Conservation (phyloP, 1,284 basidiomycete species). For the Peniophora sp. region DNA sequence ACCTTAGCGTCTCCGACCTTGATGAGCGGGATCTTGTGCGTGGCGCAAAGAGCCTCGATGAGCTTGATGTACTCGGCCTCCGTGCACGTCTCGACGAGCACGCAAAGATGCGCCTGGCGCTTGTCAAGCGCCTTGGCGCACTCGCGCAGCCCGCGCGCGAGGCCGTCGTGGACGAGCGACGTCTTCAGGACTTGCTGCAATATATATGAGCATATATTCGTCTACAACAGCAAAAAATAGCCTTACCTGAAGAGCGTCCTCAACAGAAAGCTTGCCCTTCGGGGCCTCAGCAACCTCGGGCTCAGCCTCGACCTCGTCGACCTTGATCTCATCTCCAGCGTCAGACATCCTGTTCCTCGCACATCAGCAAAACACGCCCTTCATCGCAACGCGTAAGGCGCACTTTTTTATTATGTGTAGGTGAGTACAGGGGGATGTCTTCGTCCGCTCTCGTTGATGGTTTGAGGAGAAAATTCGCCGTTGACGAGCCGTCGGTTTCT, state of each 20-base stretch:
- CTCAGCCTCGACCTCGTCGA: slow-evolving; percentile 68
- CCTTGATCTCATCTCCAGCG: slow-evolving; percentile 93
- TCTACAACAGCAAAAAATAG: slow-evolving; percentile 1
- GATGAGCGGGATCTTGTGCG: slow-evolving; percentile 99
- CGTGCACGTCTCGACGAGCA: slow-evolving; percentile 97
- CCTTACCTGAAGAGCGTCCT: slow-evolving; percentile 92
- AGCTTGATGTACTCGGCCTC: slow-evolving; percentile 99
- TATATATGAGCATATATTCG: slow-evolving; percentile 4
- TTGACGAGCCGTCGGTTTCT: too few relatives aligned
- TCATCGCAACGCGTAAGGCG: slow-evolving; percentile 4
- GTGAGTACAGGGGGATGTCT: slow-evolving; percentile 53
- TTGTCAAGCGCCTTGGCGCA: slow-evolving; percentile 98
- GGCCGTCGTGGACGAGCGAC: slow-evolving; percentile 95
- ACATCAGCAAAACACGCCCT: background rate
- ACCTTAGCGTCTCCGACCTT: slow-evolving; percentile 98
- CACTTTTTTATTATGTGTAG: slow-evolving; percentile 38
- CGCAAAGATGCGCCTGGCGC: slow-evolving; percentile 97
- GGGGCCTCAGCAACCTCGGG: slow-evolving; percentile 85
- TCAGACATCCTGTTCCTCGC: slow-evolving; percentile 76
- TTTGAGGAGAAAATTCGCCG: slow-evolving; percentile 20
- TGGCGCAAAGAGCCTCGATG: slow-evolving; percentile 97
- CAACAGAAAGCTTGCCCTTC: slow-evolving; percentile 93
- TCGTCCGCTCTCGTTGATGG: slow-evolving; percentile 90
- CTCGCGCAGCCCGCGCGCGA: slow-evolving; percentile 96
- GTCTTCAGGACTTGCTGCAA: slow-evolving; percentile 88